phyloP scores from a whole-genome alignment of 1,139 yeast genomes.

The Sugiyamaella paludigena region DNA sequence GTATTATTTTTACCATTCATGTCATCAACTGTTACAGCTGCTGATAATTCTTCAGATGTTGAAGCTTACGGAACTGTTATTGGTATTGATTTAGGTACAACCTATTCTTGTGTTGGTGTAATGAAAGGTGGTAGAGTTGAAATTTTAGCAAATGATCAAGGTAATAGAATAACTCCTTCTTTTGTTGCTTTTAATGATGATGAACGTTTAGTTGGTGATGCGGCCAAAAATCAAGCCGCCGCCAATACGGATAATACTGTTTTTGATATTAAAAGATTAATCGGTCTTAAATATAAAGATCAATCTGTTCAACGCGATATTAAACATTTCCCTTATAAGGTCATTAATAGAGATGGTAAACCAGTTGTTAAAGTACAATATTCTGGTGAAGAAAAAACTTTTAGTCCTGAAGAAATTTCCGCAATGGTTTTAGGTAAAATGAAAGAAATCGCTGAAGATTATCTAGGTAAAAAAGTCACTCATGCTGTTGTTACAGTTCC shows the following conservation, averaged over 20 bases:
- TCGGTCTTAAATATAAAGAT: slow-evolving; percentile 76
- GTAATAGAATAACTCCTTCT: slow-evolving; percentile 92
- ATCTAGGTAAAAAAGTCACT: slow-evolving; percentile 82
- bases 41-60: slow-evolving; percentile 44
- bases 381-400: slow-evolving; percentile 64
- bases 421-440: slow-evolving; percentile 89
- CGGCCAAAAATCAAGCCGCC: slow-evolving; percentile 92
- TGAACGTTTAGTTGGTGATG: slow-evolving; percentile 90
- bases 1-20: slow-evolving; percentile 61
- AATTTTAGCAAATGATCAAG: slow-evolving; percentile 91
- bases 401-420: slow-evolving; percentile 87
- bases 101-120: slow-evolving; percentile 93
- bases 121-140: slow-evolving; percentile 91
- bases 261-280: slow-evolving; percentile 82
- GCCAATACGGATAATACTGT: slow-evolving; percentile 75
- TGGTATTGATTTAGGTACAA: slow-evolving; percentile 86
- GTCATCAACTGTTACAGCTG: slow-evolving; percentile 44
- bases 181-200: slow-evolving; percentile 83
- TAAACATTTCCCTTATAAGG: slow-evolving; percentile 74
- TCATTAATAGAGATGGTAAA: slow-evolving; percentile 68
- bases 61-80: slow-evolving; percentile 65
- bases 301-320: slow-evolving; percentile 76
- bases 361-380: slow-evolving; percentile 75
- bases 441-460: slow-evolving; percentile 92
- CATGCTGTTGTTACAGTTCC: slow-evolving; percentile 97